Conservation (phyloP, 768 basidiomycete species). For the Lentinula sp. region DNA sequence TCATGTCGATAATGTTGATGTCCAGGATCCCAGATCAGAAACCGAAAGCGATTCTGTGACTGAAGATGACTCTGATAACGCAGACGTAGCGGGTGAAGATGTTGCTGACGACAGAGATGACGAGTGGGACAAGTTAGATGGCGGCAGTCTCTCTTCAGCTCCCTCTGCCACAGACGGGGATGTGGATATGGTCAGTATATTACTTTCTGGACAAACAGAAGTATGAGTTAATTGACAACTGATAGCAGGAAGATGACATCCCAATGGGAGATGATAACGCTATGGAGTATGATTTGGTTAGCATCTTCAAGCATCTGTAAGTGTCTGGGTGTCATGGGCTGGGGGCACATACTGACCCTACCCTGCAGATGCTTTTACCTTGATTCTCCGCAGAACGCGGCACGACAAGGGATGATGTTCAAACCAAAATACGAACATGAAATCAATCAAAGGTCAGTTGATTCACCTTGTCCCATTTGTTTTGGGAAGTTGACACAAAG, state of each 20-base stretch:
- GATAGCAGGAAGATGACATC: conserved; percentile 12
- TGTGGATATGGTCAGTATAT: conserved; percentile 12
- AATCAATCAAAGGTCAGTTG: conserved; percentile 47
- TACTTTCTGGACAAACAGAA: not conserved
- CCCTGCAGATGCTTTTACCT: conserved; percentile 78
- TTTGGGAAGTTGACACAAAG: not conserved
- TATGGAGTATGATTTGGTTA: conserved; percentile 72
- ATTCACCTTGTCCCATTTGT: not conserved
- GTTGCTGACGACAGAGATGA: not conserved
- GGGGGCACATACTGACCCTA: not conserved
- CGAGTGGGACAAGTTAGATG: conserved; percentile 2
- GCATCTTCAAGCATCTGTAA: conserved; percentile 81
- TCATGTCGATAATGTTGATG: conserved; percentile 35
- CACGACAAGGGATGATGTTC: conserved; percentile 52
- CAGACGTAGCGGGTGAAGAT: conserved; percentile 38
- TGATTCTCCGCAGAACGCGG: conserved; percentile 74
- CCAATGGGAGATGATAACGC: conserved; percentile 74
- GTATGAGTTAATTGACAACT: not conserved
- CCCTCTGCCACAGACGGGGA: conserved; percentile 8
- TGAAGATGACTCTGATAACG: conserved; percentile 67
- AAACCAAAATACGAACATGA: conserved; percentile 46
- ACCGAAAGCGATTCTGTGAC: conserved; percentile 46
- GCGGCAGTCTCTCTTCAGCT: not conserved
- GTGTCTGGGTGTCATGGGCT: conserved; percentile 17
- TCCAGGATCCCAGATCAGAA: conserved; percentile 17